phyloP scores from a whole-genome alignment of 208 protist species.

The Wallacemonas rigidus region DNA sequence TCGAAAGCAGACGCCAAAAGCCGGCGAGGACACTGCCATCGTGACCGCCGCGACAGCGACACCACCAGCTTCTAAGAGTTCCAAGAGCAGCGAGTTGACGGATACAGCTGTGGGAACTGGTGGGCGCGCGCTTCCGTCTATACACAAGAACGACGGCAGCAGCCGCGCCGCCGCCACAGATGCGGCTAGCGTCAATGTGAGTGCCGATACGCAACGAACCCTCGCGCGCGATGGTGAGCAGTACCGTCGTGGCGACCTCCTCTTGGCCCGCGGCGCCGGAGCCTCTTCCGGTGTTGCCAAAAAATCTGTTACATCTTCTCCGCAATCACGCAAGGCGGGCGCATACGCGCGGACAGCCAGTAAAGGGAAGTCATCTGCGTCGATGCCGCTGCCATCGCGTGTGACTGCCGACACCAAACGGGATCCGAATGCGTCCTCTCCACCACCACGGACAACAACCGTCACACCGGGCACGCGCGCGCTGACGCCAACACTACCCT shows the following conservation, averaged over 20 bases:
- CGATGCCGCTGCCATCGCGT: neutral
- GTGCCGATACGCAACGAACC: neutral
- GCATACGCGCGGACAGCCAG: neutral
- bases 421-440: no score
- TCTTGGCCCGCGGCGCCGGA: neutral
- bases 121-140: no score
- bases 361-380: neutral
- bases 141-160: no score
- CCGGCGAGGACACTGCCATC: neutral
- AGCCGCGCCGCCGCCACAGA: no score
- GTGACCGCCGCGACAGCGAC: neutral
- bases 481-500: neutral
- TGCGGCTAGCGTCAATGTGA: neutral
- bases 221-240: constrained; percentile 7
- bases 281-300: neutral
- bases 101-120: neutral
- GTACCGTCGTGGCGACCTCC: constrained; percentile 13
- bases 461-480: neutral
- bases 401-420: neutral
- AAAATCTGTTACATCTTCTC: neutral
- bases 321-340: neutral
- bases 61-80: neutral
- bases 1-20: neutral
- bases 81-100: neutral
- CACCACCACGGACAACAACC: neutral